Evolutionary conservation across 306 rosid species (phyloP).

Genomic region (Ormosia semicastrata): DNA sequence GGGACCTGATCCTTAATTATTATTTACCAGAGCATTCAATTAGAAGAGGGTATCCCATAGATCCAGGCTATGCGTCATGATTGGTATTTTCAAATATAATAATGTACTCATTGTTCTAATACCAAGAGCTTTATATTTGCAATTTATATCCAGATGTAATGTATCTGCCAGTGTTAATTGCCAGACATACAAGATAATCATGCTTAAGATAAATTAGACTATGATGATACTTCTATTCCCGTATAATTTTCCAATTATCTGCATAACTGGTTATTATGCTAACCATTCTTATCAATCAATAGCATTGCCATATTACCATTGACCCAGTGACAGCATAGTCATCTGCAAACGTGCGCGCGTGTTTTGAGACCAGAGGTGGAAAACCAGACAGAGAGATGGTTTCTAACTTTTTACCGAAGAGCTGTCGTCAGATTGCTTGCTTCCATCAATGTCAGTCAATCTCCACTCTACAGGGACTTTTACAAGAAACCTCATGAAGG

Average conservation of each 20-base stretch:
- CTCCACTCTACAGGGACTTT: background rate
- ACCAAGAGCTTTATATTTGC: background rate
- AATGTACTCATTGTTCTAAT: background rate
- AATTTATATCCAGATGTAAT: background rate
- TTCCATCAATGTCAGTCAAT: background rate
- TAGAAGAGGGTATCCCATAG: background rate
- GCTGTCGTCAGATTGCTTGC: background rate
- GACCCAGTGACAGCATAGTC: too few relatives aligned
- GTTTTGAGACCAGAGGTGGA: background rate
- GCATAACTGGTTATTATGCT: background rate
- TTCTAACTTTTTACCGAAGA: background rate
- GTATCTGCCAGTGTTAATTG: too few relatives aligned
- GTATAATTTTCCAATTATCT: conserved; percentile 13
- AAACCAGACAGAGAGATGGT: background rate
- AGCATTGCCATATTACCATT: background rate
- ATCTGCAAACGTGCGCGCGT: background rate
- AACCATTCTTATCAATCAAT: background rate
- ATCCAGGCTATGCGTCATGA: conserved; percentile 5
- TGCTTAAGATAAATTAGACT: background rate
- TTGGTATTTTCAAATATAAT: background rate
- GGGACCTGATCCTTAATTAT: conserved; percentile 11
- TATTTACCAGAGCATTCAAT: background rate
- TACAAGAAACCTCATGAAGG: background rate
- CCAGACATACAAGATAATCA: background rate
- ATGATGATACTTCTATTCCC: background rate